Evolutionary conservation across 768 basidiomycete species (phyloP), one percentile per base, ranked within the genome.

Genomic region (Trametes punicea): DNA sequence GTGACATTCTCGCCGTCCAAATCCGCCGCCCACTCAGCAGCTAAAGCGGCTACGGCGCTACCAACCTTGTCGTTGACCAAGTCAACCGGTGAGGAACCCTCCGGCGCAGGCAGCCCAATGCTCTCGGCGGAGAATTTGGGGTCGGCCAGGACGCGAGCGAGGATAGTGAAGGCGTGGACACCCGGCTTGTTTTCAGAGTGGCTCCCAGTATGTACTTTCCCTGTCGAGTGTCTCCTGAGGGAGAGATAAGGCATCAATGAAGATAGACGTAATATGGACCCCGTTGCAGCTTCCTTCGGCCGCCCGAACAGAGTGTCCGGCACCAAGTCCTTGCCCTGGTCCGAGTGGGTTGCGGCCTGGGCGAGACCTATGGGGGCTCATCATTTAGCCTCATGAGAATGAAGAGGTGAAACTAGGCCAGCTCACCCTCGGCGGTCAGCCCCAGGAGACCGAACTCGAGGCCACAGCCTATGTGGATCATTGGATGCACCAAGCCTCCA

Each of bases 401-500:
- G 36, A 20, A 29, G n/a, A n/a, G n/a, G 15, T 42, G 21, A 21
- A 26, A 16, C 44, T 23, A 13, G 6, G 11, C 3, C 23, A 4
- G 4, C 57, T 1, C 50, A 85, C 87, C 87, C 73, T 89, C 86
- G 1, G 80, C 81, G 2, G 81, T 67, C 44, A 86, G 67, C 0
- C 85, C 87, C 6, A 80, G 76, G 20, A 84, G 54, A 13, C 75
- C 73, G 56, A 87, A 87, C 65, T 88, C 87, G 3, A 77, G 67
- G 3, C 85, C 86, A 66, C 81, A 80, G 13, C 83, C 86, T 2
- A 71, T 61, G 61, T 88, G 83, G 41, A 89, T 87, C 36, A 87
- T 52, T 0, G 87, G 82, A 62, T 90, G 87, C 4, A 88, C 25
- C 7, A 85, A 63, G 2, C 83, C 84, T 1, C 74, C 74, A 15